A percentile compares a stretch with the other conserved stretches of the same genome.
Conservation (phyloP, 176 grass and related monocot genomes). For the Triticum monococcum region DNA sequence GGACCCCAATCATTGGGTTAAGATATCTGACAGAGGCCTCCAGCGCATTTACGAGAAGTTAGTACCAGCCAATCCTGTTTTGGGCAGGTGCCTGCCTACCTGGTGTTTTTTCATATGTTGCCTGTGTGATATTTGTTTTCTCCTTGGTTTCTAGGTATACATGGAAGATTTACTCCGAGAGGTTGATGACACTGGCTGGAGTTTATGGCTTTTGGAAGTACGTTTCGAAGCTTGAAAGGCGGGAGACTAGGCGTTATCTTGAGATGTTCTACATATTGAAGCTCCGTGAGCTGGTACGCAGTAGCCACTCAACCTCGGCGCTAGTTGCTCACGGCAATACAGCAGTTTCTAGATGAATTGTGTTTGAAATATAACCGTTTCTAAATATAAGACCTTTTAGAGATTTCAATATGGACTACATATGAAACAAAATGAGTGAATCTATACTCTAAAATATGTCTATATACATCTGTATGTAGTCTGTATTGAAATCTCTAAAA, state of each 20-base stretch:
- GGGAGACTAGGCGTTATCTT: constrained; percentile 77
- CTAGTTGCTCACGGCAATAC: neutral
- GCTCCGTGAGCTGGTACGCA: constrained; percentile 73
- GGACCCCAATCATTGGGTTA: constrained; percentile 58
- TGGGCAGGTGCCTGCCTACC: neutral
- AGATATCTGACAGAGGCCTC: constrained; percentile 61
- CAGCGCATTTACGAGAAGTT: constrained; percentile 80
- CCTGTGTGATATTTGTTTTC: constrained; percentile 1
- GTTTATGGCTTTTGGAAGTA: constrained; percentile 98
- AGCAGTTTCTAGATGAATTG: neutral
- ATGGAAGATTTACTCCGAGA: constrained; percentile 97
- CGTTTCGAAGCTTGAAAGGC: constrained; percentile 91
- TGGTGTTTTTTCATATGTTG: neutral
- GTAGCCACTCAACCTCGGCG: neutral
- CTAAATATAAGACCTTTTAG: no score
- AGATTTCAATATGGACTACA: no score
- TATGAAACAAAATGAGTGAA: no score
- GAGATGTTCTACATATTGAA: constrained; percentile 98
- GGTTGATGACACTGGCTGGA: constrained; percentile 87
- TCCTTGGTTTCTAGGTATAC: constrained; percentile 59
- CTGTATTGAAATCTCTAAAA: no score
- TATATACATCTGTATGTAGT: no score
- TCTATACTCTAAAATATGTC: no score
- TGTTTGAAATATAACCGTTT: neutral
- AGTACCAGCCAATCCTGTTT: neutral